Evolutionary conservation across 768 basidiomycete species (phyloP).

Genomic region (Rubroboletus satanas): DNA sequence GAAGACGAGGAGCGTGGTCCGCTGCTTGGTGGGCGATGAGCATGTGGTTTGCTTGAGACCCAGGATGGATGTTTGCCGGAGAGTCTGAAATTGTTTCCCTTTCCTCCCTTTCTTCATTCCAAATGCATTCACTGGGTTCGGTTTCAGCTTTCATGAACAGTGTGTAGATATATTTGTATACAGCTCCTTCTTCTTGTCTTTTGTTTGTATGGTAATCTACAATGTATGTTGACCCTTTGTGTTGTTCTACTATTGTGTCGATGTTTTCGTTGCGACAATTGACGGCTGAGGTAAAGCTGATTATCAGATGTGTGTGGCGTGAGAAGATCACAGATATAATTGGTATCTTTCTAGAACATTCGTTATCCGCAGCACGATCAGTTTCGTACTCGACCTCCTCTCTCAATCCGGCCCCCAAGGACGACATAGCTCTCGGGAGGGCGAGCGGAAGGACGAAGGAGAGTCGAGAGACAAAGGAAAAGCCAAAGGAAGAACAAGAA

Average conservation of each 20-base stretch:
- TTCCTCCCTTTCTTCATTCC: not conserved
- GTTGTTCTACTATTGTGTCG: not conserved
- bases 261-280: too few species aligned
- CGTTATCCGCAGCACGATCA: slow-evolving; percentile 5
- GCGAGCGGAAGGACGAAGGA: not conserved
- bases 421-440: not conserved
- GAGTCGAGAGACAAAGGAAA: not conserved
- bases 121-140: not conserved
- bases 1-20: slow-evolving; percentile 88
- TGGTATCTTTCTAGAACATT: slow-evolving; percentile 28
- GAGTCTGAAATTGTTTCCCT: too few species aligned
- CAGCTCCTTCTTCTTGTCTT: not conserved
- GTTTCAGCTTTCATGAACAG: not conserved
- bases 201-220: slow-evolving; percentile 7
- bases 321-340: slow-evolving; percentile 16
- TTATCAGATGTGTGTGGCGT: slow-evolving; percentile 6
- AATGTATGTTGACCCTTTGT: not conserved
- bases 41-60: not conserved
- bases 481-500: not conserved
- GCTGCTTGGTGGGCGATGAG: slow-evolving; percentile 48
- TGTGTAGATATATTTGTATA: slow-evolving; percentile 4
- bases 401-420: not conserved
- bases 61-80: not conserved
- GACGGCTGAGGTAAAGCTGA: not conserved
- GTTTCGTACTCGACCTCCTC: not conserved